Evolutionary conservation across 1,284 basidiomycete species (phyloP).

Genomic region (Pseudozyma tsukubaensis): DNA sequence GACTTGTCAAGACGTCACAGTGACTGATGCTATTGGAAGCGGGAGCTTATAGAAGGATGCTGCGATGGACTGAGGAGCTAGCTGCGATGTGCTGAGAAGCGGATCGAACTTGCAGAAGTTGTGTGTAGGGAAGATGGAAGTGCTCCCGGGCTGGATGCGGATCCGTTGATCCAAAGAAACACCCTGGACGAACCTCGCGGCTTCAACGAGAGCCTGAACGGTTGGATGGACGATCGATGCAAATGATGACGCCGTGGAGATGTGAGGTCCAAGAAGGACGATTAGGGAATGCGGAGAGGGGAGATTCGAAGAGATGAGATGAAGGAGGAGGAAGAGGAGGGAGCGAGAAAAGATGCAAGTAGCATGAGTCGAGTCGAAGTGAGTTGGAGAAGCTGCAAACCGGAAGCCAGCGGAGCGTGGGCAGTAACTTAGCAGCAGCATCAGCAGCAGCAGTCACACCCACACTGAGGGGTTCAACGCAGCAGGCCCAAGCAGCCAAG

Average conservation of each 20-base stretch:
- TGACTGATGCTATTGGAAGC: too few species aligned
- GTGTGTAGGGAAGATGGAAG: too few species aligned
- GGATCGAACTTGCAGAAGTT: too few species aligned
- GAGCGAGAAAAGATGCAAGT: not conserved
- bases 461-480: not conserved
- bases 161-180: too few species aligned
- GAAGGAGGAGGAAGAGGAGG: conserved; percentile 8
- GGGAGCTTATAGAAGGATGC: too few species aligned
- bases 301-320: conserved; percentile 5
- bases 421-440: conserved; percentile 20
- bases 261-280: conserved; percentile 6
- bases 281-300: conserved; percentile 25
- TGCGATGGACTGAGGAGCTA: too few species aligned
- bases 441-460: conserved; percentile 22
- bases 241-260: conserved; percentile 2
- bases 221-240: not conserved
- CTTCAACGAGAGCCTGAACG: not conserved
- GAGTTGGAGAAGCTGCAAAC: not conserved
- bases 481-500: conserved; percentile 1
- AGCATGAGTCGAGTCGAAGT: not conserved
- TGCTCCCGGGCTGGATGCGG: too few species aligned
- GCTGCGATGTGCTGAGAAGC: too few species aligned
- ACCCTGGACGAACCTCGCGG: too few species aligned
- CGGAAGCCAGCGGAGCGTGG: conserved; percentile 19
- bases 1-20: too few species aligned